Conservation (phyloP, 768 basidiomycete species). For the Calocera viscosa region DNA sequence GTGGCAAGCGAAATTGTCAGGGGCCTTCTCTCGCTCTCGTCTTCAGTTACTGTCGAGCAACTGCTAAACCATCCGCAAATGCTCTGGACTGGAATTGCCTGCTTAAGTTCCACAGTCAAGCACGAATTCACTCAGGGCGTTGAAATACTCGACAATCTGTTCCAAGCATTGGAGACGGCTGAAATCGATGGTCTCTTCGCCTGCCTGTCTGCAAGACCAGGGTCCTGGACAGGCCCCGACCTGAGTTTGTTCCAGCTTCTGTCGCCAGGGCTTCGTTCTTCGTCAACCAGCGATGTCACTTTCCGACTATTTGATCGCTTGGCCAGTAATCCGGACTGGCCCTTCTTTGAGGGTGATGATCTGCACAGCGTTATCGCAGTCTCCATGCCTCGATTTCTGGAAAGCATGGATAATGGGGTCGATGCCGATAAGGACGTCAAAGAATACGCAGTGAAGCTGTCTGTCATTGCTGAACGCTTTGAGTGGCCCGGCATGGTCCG, state of each 20-base stretch:
- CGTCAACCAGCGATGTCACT: background rate
- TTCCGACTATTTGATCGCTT: background rate
- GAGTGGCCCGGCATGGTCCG: conserved; percentile 67
- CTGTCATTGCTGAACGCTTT: conserved; percentile 55
- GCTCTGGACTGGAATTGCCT: conserved; percentile 77
- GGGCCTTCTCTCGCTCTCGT: conserved; percentile 54
- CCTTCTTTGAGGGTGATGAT: conserved; percentile 16
- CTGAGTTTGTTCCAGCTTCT: conserved; percentile 2
- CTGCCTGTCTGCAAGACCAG: background rate
- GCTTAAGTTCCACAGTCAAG: conserved; percentile 71
- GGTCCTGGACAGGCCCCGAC: background rate
- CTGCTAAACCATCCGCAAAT: conserved; percentile 58
- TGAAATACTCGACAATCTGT: conserved; percentile 47
- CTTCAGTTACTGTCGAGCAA: conserved; percentile 42
- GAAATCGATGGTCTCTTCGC: background rate
- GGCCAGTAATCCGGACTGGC: background rate
- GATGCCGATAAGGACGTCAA: conserved; percentile 45
- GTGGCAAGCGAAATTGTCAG: conserved; percentile 75
- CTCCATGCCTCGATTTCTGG: conserved; percentile 78
- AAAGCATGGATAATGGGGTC: conserved; percentile 53
- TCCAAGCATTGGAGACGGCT: background rate
- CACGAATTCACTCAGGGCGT: conserved; percentile 61
- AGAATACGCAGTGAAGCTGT: conserved; percentile 61
- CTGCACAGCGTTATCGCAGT: conserved; percentile 40
- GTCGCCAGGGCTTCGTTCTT: background rate